phyloP scores from a whole-genome alignment of 2,329 filamentous ascomycete genomes.

The Cadophora sp. region DNA sequence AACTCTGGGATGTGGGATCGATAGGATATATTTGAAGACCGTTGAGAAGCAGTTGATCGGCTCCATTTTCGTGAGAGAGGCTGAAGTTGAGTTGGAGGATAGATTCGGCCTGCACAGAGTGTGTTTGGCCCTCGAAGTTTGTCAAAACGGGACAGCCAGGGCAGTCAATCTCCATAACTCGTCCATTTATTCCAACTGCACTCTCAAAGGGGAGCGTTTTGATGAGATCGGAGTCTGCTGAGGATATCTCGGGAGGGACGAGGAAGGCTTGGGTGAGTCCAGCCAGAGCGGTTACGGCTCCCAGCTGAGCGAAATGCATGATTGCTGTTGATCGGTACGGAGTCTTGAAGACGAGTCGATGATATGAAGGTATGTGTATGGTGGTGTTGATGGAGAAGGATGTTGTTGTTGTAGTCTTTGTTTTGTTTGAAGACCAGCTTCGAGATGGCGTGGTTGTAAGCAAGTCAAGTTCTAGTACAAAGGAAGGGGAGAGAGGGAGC shows the following conservation, averaged over 20 bases:
- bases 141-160: constrained; percentile 56
- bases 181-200: constrained; percentile 47
- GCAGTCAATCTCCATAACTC: constrained; percentile 59
- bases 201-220: constrained; percentile 50
- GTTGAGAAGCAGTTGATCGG: constrained; percentile 62
- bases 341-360: constrained; percentile 8
- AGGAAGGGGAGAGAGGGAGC: constrained; percentile 10
- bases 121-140: constrained; percentile 43
- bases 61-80: constrained; percentile 53
- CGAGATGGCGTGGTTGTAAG: constrained; percentile 22
- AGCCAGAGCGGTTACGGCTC: constrained; percentile 33
- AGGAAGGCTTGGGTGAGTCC: constrained; percentile 54
- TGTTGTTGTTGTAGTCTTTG: constrained; percentile 1
- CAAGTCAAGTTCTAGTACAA: neutral
- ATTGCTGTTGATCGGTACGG: constrained; percentile 13
- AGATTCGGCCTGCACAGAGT: constrained; percentile 36
- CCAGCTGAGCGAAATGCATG: constrained; percentile 39
- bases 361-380: neutral
- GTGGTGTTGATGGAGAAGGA: constrained; percentile 11
- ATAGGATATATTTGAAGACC: constrained; percentile 65
- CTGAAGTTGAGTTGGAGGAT: constrained; percentile 60
- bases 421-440: constrained; percentile 27
- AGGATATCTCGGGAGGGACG: constrained; percentile 57
- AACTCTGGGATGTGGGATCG: constrained; percentile 38
- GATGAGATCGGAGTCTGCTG: constrained; percentile 52